Conservation (phyloP, 345 rosid genomes). For the Draba incana region DNA sequence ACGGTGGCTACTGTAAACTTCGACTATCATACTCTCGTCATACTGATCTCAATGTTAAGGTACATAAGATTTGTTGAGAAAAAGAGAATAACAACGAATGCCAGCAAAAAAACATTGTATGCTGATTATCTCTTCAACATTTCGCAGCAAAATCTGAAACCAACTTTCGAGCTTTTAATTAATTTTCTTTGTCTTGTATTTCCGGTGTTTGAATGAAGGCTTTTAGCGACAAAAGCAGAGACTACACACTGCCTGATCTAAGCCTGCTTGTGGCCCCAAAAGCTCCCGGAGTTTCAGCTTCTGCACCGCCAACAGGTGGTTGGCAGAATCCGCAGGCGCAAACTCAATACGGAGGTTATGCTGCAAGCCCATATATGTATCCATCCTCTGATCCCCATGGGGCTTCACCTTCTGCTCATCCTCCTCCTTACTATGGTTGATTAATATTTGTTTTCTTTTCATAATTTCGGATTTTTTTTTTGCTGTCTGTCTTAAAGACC, state of each 20-base stretch:
- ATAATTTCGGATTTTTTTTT: constrained; percentile 8
- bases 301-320: constrained; percentile 49
- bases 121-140: constrained; percentile 52
- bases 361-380: constrained; percentile 50
- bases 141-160: constrained; percentile 3
- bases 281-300: constrained; percentile 50
- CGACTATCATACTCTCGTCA: constrained; percentile 99
- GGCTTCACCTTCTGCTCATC: constrained; percentile 41
- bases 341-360: constrained; percentile 44
- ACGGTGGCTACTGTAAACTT: constrained; percentile 99
- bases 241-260: constrained; percentile 74
- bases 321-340: constrained; percentile 71
- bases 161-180: constrained; percentile 1
- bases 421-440: constrained; percentile 46
- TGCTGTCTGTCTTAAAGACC: constrained; percentile 27
- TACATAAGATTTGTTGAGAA: constrained; percentile 61
- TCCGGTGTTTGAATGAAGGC: constrained; percentile 54
- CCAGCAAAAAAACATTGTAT: constrained; percentile 43
- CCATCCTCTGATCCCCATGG: constrained; percentile 44
- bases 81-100: constrained; percentile 45
- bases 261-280: constrained; percentile 55
- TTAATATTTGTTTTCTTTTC: constrained; percentile 15
- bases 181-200: background rate
- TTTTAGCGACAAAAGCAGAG: constrained; percentile 93
- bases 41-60: constrained; percentile 99